Evolutionary conservation across 2,329 filamentous ascomycete species (phyloP), one percentile per base, ranked within the genome.

Genomic region (Fusarium newnesense): DNA sequence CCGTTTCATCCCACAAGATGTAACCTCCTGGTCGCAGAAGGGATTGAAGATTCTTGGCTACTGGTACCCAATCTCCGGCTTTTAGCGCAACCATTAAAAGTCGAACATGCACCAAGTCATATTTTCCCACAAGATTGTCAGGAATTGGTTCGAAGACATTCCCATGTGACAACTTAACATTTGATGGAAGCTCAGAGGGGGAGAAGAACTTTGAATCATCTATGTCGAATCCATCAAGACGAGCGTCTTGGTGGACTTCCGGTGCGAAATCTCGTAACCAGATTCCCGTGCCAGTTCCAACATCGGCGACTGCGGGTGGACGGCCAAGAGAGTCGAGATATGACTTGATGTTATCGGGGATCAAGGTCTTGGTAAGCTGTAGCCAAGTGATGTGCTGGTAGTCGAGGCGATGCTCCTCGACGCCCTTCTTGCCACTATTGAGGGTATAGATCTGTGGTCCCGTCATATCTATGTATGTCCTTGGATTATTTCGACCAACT

Each of bases 1-100:
- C 64, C 7, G 60, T 57, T 10, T 67, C 64, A 4, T 64, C 64
- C 64, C 60, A 67, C 36, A 64, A 15, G 15, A 67, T 43, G 34
- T 58, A 67, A 7, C 60, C 64, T 9, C 60, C 64, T 7, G 60
- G 60, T 15, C n/a, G 30, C 9, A 67, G 11, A 19, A 67, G 32
- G 19, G 44, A 58, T 16, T 30, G n/a, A 7, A 67, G 37, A 3
- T 52, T 67, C 15, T 16, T 21, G 4, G 60, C 64, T 12, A 47
- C 64, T 11, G 50, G 32, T 8, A 43, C 19, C 64, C 60, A 67
- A 19, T 64, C 60, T 4, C 6, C 43, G 2, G 60, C 44, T 13
- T 64, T 67, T 4, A 67, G 5, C 1, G 64, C 60, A 16, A 58
- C 34, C 64, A 67, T 57, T 7, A 64, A 8, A 21, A 67, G 64